A percentile compares a stretch with the other conserved stretches of the same genome.
phyloP scores from a whole-genome alignment of 2,329 filamentous ascomycete genomes.

The Knufia fluminis region DNA sequence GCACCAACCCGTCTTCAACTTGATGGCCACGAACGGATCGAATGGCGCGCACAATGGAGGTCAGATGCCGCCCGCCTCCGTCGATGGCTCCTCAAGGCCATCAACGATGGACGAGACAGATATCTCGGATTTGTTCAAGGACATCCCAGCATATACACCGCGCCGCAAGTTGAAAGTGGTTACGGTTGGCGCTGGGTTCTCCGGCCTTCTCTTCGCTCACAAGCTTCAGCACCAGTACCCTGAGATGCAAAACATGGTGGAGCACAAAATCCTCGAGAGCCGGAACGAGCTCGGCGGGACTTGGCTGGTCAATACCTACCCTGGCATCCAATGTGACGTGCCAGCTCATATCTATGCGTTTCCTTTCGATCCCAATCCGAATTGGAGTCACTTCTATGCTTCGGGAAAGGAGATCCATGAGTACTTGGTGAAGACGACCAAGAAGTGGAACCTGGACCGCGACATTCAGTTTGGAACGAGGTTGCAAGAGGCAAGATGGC shows the following conservation, averaged over 20 bases:
- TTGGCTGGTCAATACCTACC: slow-evolving; percentile 23
- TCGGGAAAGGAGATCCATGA: slow-evolving; percentile 33
- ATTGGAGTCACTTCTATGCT: slow-evolving; percentile 36
- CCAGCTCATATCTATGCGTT: slow-evolving; percentile 15
- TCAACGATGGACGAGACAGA: not conserved
- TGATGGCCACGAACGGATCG: not conserved
- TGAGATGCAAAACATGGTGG: slow-evolving; percentile 10
- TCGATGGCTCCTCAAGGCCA: not conserved
- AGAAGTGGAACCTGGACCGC: slow-evolving; percentile 32
- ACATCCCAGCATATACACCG: slow-evolving; percentile 9
- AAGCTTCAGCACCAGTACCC: slow-evolving; percentile 22
- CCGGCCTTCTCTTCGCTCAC: slow-evolving; percentile 32
- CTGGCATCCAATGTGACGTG: slow-evolving; percentile 21
- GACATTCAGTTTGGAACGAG: slow-evolving; percentile 30
- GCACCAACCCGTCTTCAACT: too few relatives aligned
- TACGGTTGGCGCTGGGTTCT: slow-evolving; percentile 32
- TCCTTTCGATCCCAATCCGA: slow-evolving; percentile 34
- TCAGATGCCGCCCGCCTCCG: too few relatives aligned
- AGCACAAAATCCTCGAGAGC: slow-evolving; percentile 22
- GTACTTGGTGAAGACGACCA: slow-evolving; percentile 32
- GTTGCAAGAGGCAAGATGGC: slow-evolving; percentile 32
- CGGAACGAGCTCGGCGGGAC: slow-evolving; percentile 23
- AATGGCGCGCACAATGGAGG: not conserved
- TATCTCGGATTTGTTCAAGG: not conserved
- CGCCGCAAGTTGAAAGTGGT: slow-evolving; percentile 24